phyloP scores from a whole-genome alignment of 192 early-diverging fungal species.

The Podila clonocystis region DNA sequence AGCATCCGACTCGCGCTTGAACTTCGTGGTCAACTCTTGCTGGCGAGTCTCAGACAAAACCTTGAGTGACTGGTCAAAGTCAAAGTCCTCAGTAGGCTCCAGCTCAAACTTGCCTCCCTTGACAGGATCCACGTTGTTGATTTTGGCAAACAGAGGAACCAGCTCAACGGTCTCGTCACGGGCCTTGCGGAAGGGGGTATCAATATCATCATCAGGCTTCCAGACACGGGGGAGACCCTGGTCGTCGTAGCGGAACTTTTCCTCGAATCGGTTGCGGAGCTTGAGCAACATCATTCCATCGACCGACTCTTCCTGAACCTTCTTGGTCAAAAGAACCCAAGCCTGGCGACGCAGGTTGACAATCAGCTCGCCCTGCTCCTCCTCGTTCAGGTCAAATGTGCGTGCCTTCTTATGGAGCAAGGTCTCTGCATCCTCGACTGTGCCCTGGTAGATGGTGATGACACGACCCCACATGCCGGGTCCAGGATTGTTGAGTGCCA shows the following conservation, averaged over 20 bases:
- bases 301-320: conserved; percentile 81
- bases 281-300: conserved; percentile 88
- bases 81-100: conserved; percentile 60
- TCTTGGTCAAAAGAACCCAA: conserved; percentile 79
- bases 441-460: conserved; percentile 65
- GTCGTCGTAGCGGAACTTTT: conserved; percentile 94
- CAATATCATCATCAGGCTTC: conserved; percentile 96
- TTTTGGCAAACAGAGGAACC: conserved; percentile 75
- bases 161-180: conserved; percentile 74
- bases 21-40: conserved; percentile 80
- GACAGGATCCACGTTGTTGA: conserved; percentile 63
- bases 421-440: conserved; percentile 63
- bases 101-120: conserved; percentile 49
- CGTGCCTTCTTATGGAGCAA: conserved; percentile 62
- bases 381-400: conserved; percentile 62
- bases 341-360: conserved; percentile 68
- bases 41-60: conserved; percentile 69
- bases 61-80: conserved; percentile 66
- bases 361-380: conserved; percentile 63
- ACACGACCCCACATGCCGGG: conserved; percentile 79
- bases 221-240: conserved; percentile 93
- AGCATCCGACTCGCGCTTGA: conserved; percentile 90
- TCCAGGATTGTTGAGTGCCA: conserved; percentile 73
- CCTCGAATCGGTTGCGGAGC: conserved; percentile 85
- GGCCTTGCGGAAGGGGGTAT: conserved; percentile 81